Evolutionary conservation across 1,139 yeast species (phyloP).

Genomic region (Sugiyamaella novakii): DNA sequence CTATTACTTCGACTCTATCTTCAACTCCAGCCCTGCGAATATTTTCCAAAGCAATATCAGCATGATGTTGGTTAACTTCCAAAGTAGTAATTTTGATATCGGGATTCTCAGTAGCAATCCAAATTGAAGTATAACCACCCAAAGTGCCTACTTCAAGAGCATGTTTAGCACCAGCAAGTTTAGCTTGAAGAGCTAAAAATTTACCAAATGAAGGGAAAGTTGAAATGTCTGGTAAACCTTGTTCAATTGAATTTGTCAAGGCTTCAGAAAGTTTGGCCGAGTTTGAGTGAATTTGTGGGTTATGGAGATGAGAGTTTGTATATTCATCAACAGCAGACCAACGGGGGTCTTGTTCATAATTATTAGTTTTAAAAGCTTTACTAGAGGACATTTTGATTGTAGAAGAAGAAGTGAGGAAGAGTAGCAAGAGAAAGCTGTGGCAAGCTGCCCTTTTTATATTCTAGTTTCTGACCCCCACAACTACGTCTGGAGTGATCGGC

Average conservation of each 20-base stretch:
- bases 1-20: slow-evolving; percentile 28
- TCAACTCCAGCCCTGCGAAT: slow-evolving; percentile 28
- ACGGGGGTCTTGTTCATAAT: slow-evolving; percentile 19
- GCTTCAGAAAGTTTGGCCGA: slow-evolving; percentile 14
- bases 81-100: slow-evolving; percentile 25
- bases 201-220: slow-evolving; percentile 26
- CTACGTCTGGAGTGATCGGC: not conserved
- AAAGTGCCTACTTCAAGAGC: slow-evolving; percentile 28
- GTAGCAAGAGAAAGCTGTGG: not conserved
- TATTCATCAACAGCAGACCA: slow-evolving; percentile 20
- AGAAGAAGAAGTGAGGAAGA: not conserved
- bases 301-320: slow-evolving; percentile 18
- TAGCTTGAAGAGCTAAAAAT: slow-evolving; percentile 23
- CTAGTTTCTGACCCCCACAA: slow-evolving; percentile 1
- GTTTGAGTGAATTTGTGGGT: slow-evolving; percentile 4
- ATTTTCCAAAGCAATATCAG: slow-evolving; percentile 28
- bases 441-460: not conserved
- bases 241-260: slow-evolving; percentile 17
- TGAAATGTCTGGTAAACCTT: slow-evolving; percentile 26
- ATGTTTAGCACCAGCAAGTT: slow-evolving; percentile 22
- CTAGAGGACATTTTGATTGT: slow-evolving; percentile 9
- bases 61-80: slow-evolving; percentile 28
- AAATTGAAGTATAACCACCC: slow-evolving; percentile 31
- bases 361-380: slow-evolving; percentile 11
- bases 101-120: slow-evolving; percentile 29